Conservation (phyloP, 75 land plant genomes). For the Pinus taeda region DNA sequence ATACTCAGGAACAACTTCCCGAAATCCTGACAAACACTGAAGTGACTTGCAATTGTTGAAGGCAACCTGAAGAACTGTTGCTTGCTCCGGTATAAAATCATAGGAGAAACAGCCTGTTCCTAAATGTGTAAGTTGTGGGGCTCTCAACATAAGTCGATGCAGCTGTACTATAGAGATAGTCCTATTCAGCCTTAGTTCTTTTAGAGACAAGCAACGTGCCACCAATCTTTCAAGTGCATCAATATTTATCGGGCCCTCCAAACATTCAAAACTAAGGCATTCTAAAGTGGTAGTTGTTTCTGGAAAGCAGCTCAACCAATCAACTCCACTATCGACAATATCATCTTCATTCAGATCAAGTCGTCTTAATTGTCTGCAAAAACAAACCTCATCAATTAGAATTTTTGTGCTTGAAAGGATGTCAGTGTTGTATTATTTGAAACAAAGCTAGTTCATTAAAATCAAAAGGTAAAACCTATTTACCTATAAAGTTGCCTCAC, state of each 20-base stretch:
- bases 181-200: slow-evolving; percentile 45
- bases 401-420: no score
- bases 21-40: slow-evolving; percentile 66
- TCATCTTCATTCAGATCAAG: slow-evolving; percentile 73
- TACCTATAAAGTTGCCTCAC: no score
- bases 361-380: slow-evolving; percentile 45
- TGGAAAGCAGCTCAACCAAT: slow-evolving; percentile 72
- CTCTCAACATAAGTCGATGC: slow-evolving; percentile 44
- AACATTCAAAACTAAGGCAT: slow-evolving; percentile 61
- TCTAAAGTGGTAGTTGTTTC: slow-evolving; percentile 36
- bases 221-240: slow-evolving; percentile 59
- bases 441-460: no score
- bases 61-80: slow-evolving; percentile 27
- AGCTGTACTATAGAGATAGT: slow-evolving; percentile 51
- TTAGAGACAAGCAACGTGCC: slow-evolving; percentile 40
- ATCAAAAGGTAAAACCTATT: no score
- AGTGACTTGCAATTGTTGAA: slow-evolving; percentile 48
- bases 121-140: slow-evolving; percentile 69
- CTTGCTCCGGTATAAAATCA: slow-evolving; percentile 14
- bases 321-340: slow-evolving; percentile 35
- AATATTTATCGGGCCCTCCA: slow-evolving; percentile 41
- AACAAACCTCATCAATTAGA: background rate
- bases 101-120: slow-evolving; percentile 66
- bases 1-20: slow-evolving; percentile 39
- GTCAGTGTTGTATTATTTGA: no score